Base-by-base conservation (phyloP, 169 alveolate genomes). In the Prorocentrum cordatum region DNA sequence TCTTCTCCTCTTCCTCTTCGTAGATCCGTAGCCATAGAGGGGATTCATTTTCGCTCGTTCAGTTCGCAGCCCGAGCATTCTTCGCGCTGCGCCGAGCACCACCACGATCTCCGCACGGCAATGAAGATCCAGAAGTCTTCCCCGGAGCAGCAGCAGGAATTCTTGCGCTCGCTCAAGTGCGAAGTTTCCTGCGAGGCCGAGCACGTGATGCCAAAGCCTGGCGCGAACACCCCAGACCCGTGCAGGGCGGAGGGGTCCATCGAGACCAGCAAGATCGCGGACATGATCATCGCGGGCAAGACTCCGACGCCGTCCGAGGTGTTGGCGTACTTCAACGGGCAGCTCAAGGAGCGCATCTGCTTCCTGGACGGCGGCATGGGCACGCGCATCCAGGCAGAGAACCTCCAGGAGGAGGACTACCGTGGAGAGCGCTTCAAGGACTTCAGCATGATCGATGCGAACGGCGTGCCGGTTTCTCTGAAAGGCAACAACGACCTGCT, bases 331-430 rank as follows among this genome's bases (percentile, higher is more conserved):
- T 73, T 73, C 84, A 72, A 72, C 26, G 68, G 32, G 3, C 70
- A 72, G 84, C n/a, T 72, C 70, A 72, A 72, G 70, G 47, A 72
- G 54, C 84, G 84, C 24, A 47, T 72, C 29, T 72, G 84, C 84
- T 72, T 72, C 84, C 54, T 72, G 47, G 84, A 72, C 32, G 83
- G 83, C 9, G 83, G 83, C 83, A 72, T 72, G 83, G 83, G 84
- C 16, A 72, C 84, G n/a, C 84, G 84, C 36, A 72, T 72, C 70
- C 84, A 47, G 70, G 70, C 68, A 20, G 84, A 72, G 50, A 27
- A 29, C 12, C 24, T 72, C 70, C 70, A 72, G 68, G 84, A 72
- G 47, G 47, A 67, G 12, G 84, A 47, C 24, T 35, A 12, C 5
- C 5, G 12, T 5, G 47, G 47, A 38, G 5, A 38, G 47, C 5